These are phyloP conservation scores for Starmera dryadoides DNA, from an alignment of 805 yeast genomes.

Conservation along the genomic window DNA sequence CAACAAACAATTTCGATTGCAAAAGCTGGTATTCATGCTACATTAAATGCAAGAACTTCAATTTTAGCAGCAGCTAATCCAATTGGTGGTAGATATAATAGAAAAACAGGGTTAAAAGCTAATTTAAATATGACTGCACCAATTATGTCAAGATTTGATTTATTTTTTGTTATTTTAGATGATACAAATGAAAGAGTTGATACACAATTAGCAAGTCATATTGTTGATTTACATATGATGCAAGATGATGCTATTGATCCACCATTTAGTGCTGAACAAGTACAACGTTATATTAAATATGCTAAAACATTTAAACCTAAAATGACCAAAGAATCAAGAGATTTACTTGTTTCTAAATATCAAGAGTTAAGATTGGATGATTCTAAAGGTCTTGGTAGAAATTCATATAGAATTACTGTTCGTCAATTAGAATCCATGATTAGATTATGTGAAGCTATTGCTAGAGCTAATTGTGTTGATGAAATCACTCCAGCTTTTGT, in stretches of 20 bases:
- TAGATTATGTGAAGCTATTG: conserved; percentile 91
- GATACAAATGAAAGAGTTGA: conserved; percentile 91
- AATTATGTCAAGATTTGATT: conserved; percentile 95
- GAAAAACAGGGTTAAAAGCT: conserved; percentile 75
- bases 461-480: conserved; percentile 92
- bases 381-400: conserved; percentile 79
- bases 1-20: conserved; percentile 98
- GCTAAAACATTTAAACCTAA: conserved; percentile 91
- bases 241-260: conserved; percentile 87
- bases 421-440: conserved; percentile 94
- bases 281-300: conserved; percentile 80
- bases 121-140: conserved; percentile 96
- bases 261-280: conserved; percentile 83
- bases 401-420: conserved; percentile 91
- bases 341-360: conserved; percentile 67
- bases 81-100: conserved; percentile 91
- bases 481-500: conserved; percentile 80
- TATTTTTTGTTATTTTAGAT: conserved; percentile 90
- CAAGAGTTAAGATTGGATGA: conserved; percentile 85
- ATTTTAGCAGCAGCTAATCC: conserved; percentile 99
- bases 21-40: conserved; percentile 97
- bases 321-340: conserved; percentile 76
- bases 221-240: conserved; percentile 86
- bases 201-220: conserved; percentile 84
- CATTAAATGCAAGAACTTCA: conserved; percentile 92